Percentiles rank a stretch among this genome's conserved stretches.
Evolutionary conservation across 2,329 filamentous ascomycete species (phyloP).

Genomic region (Penicillium sp.): DNA sequence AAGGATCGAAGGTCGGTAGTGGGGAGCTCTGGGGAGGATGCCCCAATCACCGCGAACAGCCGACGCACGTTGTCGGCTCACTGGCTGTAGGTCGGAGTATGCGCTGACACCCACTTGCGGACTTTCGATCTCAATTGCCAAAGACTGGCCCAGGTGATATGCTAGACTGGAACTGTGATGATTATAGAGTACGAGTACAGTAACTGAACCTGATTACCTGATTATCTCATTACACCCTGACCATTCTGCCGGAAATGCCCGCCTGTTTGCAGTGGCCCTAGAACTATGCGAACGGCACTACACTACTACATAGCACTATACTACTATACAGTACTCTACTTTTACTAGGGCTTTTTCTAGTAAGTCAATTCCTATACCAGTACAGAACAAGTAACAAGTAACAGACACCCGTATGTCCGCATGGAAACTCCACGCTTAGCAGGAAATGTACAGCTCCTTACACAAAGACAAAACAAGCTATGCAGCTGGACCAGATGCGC

Average conservation of each 20-base stretch:
- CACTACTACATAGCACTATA: too few relatives aligned
- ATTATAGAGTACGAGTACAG: too few relatives aligned
- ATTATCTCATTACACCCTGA: too few relatives aligned
- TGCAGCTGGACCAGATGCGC: conserved; percentile 22
- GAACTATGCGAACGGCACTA: too few relatives aligned
- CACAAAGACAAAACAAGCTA: conserved; percentile 11
- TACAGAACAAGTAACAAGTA: conserved; percentile 8
- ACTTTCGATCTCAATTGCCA: too few relatives aligned
- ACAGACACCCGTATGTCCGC: conserved; percentile 14
- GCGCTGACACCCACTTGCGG: too few relatives aligned
- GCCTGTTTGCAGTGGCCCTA: too few relatives aligned
- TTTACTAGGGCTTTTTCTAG: background rate
- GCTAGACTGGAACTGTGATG: too few relatives aligned
- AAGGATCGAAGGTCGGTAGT: conserved; percentile 17
- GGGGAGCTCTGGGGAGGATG: conserved; percentile 18
- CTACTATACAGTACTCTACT: too few relatives aligned
- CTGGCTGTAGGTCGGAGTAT: background rate
- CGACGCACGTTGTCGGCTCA: conserved; percentile 22
- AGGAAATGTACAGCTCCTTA: conserved; percentile 20
- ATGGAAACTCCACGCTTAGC: conserved; percentile 11
- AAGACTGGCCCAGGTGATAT: too few relatives aligned
- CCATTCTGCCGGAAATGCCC: too few relatives aligned
- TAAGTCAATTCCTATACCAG: background rate
- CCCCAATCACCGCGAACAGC: conserved; percentile 24
- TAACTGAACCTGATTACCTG: too few relatives aligned